Percentiles rank a stretch among this genome's conserved stretches.
phyloP scores from a whole-genome alignment of 345 rosid species.

The Syzygium grande region DNA sequence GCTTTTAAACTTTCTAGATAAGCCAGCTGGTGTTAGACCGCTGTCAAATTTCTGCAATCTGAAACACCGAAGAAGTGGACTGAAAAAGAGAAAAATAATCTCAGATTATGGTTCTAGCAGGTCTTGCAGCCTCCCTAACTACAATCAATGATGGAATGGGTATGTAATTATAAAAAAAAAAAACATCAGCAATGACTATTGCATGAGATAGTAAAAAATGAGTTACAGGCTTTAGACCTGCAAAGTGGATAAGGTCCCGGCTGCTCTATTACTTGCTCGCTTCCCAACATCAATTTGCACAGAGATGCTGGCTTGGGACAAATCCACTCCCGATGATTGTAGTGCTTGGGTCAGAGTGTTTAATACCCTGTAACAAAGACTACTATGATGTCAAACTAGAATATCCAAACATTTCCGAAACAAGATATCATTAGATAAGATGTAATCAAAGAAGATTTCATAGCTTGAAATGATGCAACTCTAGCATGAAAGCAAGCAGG shows the following conservation, averaged over 20 bases:
- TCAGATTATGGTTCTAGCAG: background rate
- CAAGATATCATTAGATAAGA: background rate
- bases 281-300: slow-evolving; percentile 62
- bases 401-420: background rate
- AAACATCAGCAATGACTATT: background rate
- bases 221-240: slow-evolving; percentile 26
- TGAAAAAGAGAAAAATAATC: background rate
- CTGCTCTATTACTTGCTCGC: slow-evolving; percentile 13
- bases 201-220: background rate
- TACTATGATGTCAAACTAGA: background rate
- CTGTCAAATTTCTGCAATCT: background rate
- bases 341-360: slow-evolving; percentile 45
- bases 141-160: background rate
- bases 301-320: slow-evolving; percentile 51
- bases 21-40: background rate
- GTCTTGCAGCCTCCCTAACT: background rate
- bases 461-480: background rate
- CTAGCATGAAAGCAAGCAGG: background rate
- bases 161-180: background rate
- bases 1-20: background rate
- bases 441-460: background rate
- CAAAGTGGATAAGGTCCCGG: slow-evolving; percentile 15
- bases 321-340: slow-evolving; percentile 60
- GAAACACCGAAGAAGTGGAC: background rate
- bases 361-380: slow-evolving; percentile 38